Evolutionary conservation across 441 rosid species (phyloP).

Genomic region (Arabidopsis lyrata): DNA sequence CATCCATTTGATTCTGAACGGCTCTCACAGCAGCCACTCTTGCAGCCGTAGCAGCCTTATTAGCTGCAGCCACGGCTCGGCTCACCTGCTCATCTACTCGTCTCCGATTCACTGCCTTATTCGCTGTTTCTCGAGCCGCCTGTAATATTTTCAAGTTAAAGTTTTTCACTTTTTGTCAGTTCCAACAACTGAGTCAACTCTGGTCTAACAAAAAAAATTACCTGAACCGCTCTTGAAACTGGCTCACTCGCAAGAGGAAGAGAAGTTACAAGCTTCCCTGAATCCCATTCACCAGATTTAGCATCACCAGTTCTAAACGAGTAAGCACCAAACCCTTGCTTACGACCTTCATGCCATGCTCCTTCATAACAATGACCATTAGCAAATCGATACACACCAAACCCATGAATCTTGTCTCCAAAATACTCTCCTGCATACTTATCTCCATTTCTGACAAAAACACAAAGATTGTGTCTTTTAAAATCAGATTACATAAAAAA

Average conservation of each 20-base stretch:
- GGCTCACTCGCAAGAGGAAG: conserved; percentile 57
- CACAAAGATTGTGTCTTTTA: neutral
- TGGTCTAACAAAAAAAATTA: conserved; percentile 16
- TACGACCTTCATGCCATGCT: conserved; percentile 94
- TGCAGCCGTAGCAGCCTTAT: conserved; percentile 90
- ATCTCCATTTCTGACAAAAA: conserved; percentile 79
- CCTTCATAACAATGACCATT: conserved; percentile 94
- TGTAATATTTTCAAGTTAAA: conserved; percentile 37
- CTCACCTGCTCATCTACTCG: conserved; percentile 84
- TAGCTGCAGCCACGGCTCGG: conserved; percentile 72
- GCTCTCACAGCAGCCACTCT: conserved; percentile 95
- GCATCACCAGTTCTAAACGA: conserved; percentile 72
- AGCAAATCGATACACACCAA: conserved; percentile 84
- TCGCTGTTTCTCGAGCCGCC: conserved; percentile 83
- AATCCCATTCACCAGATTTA: conserved; percentile 88
- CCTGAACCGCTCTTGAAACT: conserved; percentile 75
- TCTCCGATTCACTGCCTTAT: conserved; percentile 60
- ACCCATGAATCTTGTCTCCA: conserved; percentile 91
- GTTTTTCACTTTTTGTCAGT: neutral
- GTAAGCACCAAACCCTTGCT: conserved; percentile 87
- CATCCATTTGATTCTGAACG: conserved; percentile 87
- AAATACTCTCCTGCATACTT: conserved; percentile 89
- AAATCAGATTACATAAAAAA: neutral
- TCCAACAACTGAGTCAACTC: conserved; percentile 1
- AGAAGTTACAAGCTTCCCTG: conserved; percentile 61